Percentiles rank a stretch among this genome's conserved stretches.
phyloP scores from a whole-genome alignment of 2,329 filamentous ascomycete species.

The Didymosphaeria variabile region DNA sequence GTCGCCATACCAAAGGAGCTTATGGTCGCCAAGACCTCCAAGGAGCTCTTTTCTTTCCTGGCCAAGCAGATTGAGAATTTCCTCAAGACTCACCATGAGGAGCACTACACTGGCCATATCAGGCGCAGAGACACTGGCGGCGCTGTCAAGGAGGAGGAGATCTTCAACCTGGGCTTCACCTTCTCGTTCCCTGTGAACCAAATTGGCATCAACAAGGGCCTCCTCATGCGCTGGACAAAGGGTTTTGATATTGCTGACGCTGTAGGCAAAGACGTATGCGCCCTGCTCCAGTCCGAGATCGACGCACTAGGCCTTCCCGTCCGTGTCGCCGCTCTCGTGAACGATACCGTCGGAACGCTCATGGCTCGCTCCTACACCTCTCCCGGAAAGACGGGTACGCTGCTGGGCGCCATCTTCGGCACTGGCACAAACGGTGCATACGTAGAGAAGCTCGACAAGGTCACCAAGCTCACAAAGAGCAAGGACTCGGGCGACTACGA shows the following conservation, averaged over 20 bases:
- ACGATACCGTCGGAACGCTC: constrained; percentile 95
- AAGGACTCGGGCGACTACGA: constrained; percentile 70
- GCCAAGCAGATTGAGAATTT: constrained; percentile 92
- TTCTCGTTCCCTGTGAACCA: constrained; percentile 98
- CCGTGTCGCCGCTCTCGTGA: constrained; percentile 93
- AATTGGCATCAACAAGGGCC: constrained; percentile 92
- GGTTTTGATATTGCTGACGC: constrained; percentile 97
- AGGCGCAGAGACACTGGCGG: constrained; percentile 70
- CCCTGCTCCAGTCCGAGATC: constrained; percentile 86
- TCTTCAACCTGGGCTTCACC: constrained; percentile 97
- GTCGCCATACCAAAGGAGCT: constrained; percentile 87
- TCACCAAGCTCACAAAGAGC: constrained; percentile 74
- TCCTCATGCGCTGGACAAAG: constrained; percentile 96
- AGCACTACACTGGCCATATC: constrained; percentile 79
- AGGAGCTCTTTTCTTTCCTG: constrained; percentile 90
- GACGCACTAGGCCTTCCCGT: constrained; percentile 87
- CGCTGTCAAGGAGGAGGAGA: constrained; percentile 73
- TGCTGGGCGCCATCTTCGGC: constrained; percentile 96
- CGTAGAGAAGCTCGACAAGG: constrained; percentile 86
- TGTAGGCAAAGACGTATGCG: constrained; percentile 92
- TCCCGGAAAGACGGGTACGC: constrained; percentile 82
- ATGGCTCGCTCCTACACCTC: constrained; percentile 98
- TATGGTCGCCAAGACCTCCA: constrained; percentile 87
- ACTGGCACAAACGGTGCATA: constrained; percentile 98
- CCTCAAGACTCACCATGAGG: constrained; percentile 84